Percentiles rank a stretch among this genome's conserved stretches.
Evolutionary conservation across 345 rosid species (phyloP).

Genomic region (Eucalyptus erythrocorys): DNA sequence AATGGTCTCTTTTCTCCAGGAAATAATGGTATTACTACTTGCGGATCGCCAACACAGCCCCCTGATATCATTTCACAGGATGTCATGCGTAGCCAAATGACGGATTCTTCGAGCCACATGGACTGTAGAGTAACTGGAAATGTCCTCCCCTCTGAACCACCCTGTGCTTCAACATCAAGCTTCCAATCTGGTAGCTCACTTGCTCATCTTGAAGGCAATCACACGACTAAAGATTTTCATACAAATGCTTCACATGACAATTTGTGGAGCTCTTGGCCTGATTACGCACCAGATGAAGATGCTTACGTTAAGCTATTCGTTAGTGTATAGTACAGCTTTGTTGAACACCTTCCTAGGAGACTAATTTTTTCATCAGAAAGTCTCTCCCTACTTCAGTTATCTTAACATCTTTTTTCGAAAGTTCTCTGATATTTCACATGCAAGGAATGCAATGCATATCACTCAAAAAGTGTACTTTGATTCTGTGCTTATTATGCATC

Average conservation of each 20-base stretch:
- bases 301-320: not conserved
- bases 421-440: not conserved
- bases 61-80: not conserved
- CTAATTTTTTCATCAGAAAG: not conserved
- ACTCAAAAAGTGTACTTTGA: not conserved
- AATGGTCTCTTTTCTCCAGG: not conserved
- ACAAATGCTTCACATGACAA: not conserved
- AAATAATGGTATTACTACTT: not conserved
- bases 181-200: not conserved
- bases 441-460: not conserved
- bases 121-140: not conserved
- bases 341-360: not conserved
- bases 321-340: not conserved
- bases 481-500: not conserved
- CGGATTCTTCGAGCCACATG: not conserved
- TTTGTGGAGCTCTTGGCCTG: not conserved
- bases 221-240: not conserved
- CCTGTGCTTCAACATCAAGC: not conserved
- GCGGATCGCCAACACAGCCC: not conserved
- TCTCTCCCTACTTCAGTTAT: not conserved
- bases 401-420: not conserved
- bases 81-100: not conserved
- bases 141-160: not conserved
- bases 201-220: not conserved
- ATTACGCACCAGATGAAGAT: no score